Evolutionary conservation across 495 filamentous ascomycete genomes (phyloP), one percentile per base, ranked within the genome.

Genomic region (Penicillium diatomitis): DNA sequence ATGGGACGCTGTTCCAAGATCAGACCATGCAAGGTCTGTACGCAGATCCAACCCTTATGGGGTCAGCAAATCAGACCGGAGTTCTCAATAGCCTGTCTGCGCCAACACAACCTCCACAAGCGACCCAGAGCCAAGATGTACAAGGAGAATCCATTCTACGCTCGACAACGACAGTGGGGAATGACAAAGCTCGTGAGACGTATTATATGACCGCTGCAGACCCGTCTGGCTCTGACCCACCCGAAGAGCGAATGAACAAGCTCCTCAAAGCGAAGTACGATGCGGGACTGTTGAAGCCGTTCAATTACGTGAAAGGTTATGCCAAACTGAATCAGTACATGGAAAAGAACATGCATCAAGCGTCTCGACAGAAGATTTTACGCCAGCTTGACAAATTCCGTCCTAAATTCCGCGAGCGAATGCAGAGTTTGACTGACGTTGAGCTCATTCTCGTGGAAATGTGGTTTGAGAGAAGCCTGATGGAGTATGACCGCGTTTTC

Each of bases 401-500:
- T 36, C 92, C 91, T 4, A 95, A 91, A 57, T 97, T 99, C 64
- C 82, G 92, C 48, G 94, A 97, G 62, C 86, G 90, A 63, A 91
- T 95, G 70, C 88, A 96, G 54, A 79, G 73, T 32, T 70, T 97
- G 55, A 95, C 86, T 9, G 91, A 96, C 68, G 84, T 95, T 58
- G 86, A 97, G 63, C 78, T 99, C 8, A 85, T 96, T 5, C 77
- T 88, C 41, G 91, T 95, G 44, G 92, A 99, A 63, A 95, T 96
- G 86, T 96, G 92, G 91, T 96, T 99, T 57, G 92, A 99, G 62
- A 79, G 83, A 46, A 90, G 82, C 41, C 69, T 99, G 50, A 88
- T 97, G 82, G 92, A 96, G 60, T 96, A 96, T 56, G 92, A 99
- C 63, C 87, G 92, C 36, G 88, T 99, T 7, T 99, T 99, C 69